A percentile compares a stretch with the other conserved stretches of the same genome.
These are phyloP conservation scores for Boletellus emodensis DNA, from an alignment of 768 basidiomycete species.

Conservation along the genomic window DNA sequence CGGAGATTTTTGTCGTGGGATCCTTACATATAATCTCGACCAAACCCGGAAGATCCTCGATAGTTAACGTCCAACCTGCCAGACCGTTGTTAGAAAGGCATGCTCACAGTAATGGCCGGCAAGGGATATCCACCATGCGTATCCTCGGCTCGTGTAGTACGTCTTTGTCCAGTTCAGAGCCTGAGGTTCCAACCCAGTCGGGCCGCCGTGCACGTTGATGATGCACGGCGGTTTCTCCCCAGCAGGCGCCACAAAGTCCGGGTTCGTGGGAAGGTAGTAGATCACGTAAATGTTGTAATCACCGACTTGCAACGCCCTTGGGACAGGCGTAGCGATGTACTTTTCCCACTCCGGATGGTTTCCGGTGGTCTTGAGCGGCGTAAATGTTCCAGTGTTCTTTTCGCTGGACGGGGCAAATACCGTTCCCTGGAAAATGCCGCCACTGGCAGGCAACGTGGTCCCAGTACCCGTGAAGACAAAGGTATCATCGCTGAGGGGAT, in stretches of 20 bases:
- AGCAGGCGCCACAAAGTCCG: conserved; percentile 39
- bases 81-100: conserved; percentile 3
- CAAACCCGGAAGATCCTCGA: conserved; percentile 70
- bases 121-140: conserved; percentile 50
- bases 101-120: too few species aligned
- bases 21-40: conserved; percentile 54
- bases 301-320: not conserved
- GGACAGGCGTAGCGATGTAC: conserved; percentile 13
- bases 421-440: conserved; percentile 8
- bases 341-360: not conserved
- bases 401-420: conserved; percentile 11
- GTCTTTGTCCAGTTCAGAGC: conserved; percentile 50
- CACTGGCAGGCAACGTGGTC: not conserved
- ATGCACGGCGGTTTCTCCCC: conserved; percentile 65
- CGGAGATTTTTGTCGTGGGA: too few species aligned
- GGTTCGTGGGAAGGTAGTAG: conserved; percentile 61
- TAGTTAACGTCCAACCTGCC: conserved; percentile 70
- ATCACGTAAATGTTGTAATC: conserved; percentile 45
- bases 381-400: not conserved
- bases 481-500: not conserved
- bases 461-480: conserved; percentile 13
- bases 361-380: conserved; percentile 14
- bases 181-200: conserved; percentile 46
- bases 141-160: conserved; percentile 69
- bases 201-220: conserved; percentile 66